These are phyloP conservation scores for Fusarium circinatum DNA, from an alignment of 2,329 filamentous ascomycete species.

Conservation along the genomic window DNA sequence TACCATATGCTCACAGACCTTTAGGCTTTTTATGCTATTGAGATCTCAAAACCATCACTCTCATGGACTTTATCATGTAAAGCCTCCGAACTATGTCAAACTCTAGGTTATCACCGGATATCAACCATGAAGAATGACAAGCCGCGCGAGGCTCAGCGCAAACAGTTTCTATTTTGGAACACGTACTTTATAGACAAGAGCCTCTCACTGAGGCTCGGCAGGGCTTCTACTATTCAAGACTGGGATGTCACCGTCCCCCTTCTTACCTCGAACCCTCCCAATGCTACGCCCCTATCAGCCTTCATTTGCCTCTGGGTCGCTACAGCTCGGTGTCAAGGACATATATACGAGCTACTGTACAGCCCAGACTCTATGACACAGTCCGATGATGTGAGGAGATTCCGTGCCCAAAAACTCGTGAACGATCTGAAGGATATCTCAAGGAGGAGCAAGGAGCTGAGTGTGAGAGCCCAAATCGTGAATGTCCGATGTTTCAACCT, in stretches of 20 bases:
- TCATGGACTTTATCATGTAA: conserved; percentile 47
- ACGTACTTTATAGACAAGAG: conserved; percentile 66
- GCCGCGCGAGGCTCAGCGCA: conserved; percentile 29
- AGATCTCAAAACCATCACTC: conserved; percentile 48
- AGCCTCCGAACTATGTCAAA: conserved; percentile 47
- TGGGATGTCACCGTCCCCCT: conserved; percentile 62
- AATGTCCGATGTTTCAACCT: not conserved
- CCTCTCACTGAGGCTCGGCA: conserved; percentile 65
- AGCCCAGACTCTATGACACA: conserved; percentile 53
- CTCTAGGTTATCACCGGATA: conserved; percentile 45
- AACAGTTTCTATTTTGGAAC: conserved; percentile 63
- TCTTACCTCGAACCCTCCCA: conserved; percentile 47
- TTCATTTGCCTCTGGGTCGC: conserved; percentile 61
- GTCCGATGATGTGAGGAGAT: conserved; percentile 46
- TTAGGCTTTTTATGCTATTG: conserved; percentile 47
- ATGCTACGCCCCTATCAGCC: conserved; percentile 41
- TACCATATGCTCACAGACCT: not conserved
- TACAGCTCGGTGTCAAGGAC: conserved; percentile 64
- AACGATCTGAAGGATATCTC: conserved; percentile 47
- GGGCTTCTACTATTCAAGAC: conserved; percentile 63
- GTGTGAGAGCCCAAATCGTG: conserved; percentile 18
- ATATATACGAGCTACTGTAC: conserved; percentile 67
- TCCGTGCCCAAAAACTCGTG: conserved; percentile 47
- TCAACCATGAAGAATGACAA: conserved; percentile 41
- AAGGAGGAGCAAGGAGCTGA: conserved; percentile 17